phyloP scores from a whole-genome alignment of 2,329 filamentous ascomycete genomes.

The Rachicladosporium sp. region DNA sequence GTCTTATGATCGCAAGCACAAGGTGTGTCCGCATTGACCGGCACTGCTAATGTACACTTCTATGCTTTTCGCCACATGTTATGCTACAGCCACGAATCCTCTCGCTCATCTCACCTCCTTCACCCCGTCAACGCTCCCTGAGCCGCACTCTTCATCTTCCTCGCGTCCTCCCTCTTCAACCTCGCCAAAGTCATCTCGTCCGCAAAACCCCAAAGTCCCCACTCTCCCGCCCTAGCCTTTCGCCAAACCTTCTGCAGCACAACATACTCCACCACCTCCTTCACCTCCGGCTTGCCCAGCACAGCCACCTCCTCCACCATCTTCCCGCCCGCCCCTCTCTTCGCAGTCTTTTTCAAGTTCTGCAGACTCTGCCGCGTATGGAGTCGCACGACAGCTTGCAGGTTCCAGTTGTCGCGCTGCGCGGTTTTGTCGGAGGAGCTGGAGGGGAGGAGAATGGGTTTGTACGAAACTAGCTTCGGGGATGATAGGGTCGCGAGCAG shows the following conservation, averaged over 20 bases:
- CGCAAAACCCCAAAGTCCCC: slow-evolving; percentile 40
- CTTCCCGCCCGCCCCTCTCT: slow-evolving; percentile 3
- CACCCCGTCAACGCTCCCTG: too few species aligned
- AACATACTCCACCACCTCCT: slow-evolving; percentile 37
- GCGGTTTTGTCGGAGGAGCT: slow-evolving; percentile 1
- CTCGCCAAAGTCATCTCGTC: slow-evolving; percentile 30
- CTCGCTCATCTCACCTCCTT: too few species aligned
- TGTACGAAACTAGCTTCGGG: slow-evolving; percentile 17
- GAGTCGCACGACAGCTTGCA: slow-evolving; percentile 22
- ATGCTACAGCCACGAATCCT: too few species aligned
- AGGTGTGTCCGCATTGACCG: too few species aligned
- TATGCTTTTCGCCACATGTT: too few species aligned
- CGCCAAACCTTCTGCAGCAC: slow-evolving; percentile 37
- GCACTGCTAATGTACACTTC: too few species aligned
- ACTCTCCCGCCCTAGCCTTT: slow-evolving; percentile 29
- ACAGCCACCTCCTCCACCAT: slow-evolving; percentile 19
- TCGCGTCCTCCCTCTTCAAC: slow-evolving; percentile 16
- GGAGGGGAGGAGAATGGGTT: slow-evolving; percentile 9
- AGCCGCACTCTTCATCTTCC: slow-evolving; percentile 1
- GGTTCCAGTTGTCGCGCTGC: slow-evolving; percentile 8
- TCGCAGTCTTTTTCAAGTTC: slow-evolving; percentile 9
- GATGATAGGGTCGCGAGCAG: slow-evolving; percentile 15
- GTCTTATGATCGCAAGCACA: too few species aligned
- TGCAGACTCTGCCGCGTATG: slow-evolving; percentile 17
- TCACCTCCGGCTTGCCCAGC: slow-evolving; percentile 19